Evolutionary conservation across 306 rosid genomes (phyloP).

Genomic region (Quercus ilex): DNA sequence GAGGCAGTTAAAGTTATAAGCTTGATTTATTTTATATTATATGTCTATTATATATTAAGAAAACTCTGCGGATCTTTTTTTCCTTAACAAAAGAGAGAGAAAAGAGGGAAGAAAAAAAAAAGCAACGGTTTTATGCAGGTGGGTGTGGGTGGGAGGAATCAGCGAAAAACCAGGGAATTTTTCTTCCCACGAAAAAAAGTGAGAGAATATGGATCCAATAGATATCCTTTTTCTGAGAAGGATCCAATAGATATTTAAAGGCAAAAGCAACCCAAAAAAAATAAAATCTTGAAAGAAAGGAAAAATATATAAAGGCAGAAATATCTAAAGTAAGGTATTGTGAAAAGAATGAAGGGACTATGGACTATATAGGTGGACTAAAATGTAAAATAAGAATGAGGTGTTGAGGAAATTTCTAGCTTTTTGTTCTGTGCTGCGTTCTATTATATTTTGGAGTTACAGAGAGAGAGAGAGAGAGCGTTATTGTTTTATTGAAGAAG

Average conservation of each 20-base stretch:
- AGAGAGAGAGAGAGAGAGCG: background rate
- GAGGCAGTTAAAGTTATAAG: background rate
- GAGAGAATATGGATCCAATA: background rate
- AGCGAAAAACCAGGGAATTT: conserved; percentile 35
- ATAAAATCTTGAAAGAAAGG: background rate
- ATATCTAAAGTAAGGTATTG: background rate
- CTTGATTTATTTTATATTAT: too few relatives aligned
- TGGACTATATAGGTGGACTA: background rate
- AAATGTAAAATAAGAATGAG: background rate
- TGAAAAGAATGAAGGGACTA: background rate
- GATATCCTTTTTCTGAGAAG: background rate
- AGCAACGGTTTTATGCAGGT: conserved; percentile 40
- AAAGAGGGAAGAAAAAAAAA: background rate
- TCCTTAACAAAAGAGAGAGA: background rate
- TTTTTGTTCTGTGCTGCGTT: background rate
- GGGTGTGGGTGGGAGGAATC: conserved; percentile 31
- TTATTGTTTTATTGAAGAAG: background rate
- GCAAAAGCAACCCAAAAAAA: background rate
- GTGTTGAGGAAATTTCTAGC: background rate
- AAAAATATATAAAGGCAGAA: background rate
- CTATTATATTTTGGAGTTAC: background rate
- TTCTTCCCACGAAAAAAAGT: conserved; percentile 23
- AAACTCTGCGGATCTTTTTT: background rate
- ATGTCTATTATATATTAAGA: too few relatives aligned
- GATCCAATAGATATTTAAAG: background rate